Evolutionary conservation across 441 rosid genomes (phyloP).

Genomic region (Omphalea diandra): DNA sequence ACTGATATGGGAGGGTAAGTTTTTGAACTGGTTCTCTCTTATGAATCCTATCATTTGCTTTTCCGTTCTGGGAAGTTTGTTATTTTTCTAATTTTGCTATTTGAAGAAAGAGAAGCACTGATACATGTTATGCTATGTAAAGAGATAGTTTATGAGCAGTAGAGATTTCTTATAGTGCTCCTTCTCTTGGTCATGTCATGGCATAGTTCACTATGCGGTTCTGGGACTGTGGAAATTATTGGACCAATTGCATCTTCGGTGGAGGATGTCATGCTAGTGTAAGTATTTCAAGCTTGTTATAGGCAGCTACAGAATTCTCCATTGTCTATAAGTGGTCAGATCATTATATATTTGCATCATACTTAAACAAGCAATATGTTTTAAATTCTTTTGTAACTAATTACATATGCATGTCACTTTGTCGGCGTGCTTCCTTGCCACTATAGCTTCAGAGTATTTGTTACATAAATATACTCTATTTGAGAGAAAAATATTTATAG

Average conservation of each 20-base stretch:
- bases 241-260: conserved; percentile 82
- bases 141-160: background rate
- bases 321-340: conserved; percentile 4
- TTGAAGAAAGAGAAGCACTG: background rate
- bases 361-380: background rate
- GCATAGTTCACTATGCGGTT: conserved; percentile 54
- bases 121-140: background rate
- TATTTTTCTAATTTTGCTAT: background rate
- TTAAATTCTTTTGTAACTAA: background rate
- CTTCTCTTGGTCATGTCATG: conserved; percentile 13
- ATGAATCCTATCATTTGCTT: background rate
- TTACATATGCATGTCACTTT: background rate
- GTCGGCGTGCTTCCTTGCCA: background rate
- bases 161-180: background rate
- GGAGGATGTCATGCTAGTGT: conserved; percentile 79
- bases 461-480: no score
- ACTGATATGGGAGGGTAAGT: conserved; percentile 71
- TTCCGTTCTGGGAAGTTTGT: background rate
- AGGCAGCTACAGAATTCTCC: background rate
- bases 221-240: conserved; percentile 73
- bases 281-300: conserved; percentile 35
- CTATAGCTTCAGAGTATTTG: background rate
- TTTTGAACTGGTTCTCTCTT: background rate
- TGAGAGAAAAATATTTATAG: no score
- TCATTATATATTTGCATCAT: background rate